Conservation (phyloP, 129 eudicot genomes). For the carrot (Daucus carota) region DNA sequence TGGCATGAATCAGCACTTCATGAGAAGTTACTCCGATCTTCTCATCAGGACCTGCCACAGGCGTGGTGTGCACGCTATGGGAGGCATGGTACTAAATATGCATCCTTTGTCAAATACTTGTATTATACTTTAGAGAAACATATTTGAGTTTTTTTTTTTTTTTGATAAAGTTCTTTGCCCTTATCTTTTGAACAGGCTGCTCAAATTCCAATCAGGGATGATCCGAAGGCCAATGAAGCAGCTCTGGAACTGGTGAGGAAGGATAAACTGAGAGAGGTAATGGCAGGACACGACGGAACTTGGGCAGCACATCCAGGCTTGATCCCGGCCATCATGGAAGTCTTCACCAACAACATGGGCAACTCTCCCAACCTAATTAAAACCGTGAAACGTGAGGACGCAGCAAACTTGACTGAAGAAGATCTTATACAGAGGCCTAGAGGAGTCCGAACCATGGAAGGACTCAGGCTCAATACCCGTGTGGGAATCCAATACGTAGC, state of each 20-base stretch:
- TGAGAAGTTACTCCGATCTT: slow-evolving; percentile 88
- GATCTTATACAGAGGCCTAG: slow-evolving; percentile 70
- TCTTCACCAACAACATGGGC: slow-evolving; percentile 65
- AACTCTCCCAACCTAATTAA: slow-evolving; percentile 53
- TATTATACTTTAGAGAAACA: not conserved
- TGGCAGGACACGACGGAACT: slow-evolving; percentile 91
- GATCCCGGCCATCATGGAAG: slow-evolving; percentile 77
- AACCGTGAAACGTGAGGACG: slow-evolving; percentile 54
- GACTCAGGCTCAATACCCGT: slow-evolving; percentile 80
- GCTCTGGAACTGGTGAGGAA: slow-evolving; percentile 74
- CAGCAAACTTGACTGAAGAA: slow-evolving; percentile 48
- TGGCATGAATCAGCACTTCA: slow-evolving; percentile 90
- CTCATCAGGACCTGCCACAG: slow-evolving; percentile 85
- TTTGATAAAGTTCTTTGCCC: not conserved
- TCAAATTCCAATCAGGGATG: slow-evolving; percentile 79
- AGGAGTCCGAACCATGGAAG: slow-evolving; percentile 84
- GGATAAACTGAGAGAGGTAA: slow-evolving; percentile 79
- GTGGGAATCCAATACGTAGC: slow-evolving; percentile 91
- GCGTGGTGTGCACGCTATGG: slow-evolving; percentile 97
- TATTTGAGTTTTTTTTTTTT: not conserved
- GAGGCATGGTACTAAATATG: slow-evolving; percentile 68
- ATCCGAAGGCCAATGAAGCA: slow-evolving; percentile 65
- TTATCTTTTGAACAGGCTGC: slow-evolving; percentile 55
- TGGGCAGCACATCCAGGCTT: slow-evolving; percentile 99
- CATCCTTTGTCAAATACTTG: not conserved